Conservation (phyloP, 208 protist species). For the Trichomonas vaginalis region DNA sequence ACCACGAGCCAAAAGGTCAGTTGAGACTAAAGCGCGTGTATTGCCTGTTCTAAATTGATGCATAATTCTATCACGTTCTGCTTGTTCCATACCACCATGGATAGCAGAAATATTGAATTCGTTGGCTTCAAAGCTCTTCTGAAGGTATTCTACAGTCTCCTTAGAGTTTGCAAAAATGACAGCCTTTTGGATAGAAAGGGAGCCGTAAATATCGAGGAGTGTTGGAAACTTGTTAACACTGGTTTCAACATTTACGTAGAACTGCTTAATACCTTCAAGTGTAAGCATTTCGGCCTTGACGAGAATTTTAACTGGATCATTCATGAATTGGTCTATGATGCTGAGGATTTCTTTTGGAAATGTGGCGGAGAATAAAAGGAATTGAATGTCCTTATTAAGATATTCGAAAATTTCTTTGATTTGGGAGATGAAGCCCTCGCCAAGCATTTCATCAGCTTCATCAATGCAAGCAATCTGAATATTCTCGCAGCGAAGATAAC, state of each 20-base stretch:
- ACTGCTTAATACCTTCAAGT: conserved; percentile 71
- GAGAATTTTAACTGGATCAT: conserved; percentile 87
- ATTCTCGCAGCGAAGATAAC: conserved; percentile 42
- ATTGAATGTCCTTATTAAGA: conserved; percentile 32
- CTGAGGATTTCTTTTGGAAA: conserved; percentile 88
- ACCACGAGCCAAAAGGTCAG: conserved; percentile 92
- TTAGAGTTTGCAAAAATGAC: conserved; percentile 97
- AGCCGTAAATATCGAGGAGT: conserved; percentile 93
- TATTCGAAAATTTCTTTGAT: conserved; percentile 54
- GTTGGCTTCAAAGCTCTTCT: conserved; percentile 71
- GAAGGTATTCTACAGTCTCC: conserved; percentile 92
- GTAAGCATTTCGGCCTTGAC: conserved; percentile 79
- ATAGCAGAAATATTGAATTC: conserved; percentile 85
- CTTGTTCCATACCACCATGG: conserved; percentile 85
- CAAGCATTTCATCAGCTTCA: conserved; percentile 97
- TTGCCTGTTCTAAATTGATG: conserved; percentile 79
- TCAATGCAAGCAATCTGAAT: conserved; percentile 90
- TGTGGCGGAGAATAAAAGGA: conserved; percentile 91
- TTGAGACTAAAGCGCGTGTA: conserved; percentile 88
- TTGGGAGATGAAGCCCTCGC: conserved; percentile 77
- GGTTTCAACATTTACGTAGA: conserved; percentile 85
- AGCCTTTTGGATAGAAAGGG: conserved; percentile 83
- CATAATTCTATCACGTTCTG: conserved; percentile 90
- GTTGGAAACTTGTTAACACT: conserved; percentile 97
- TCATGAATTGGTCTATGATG: conserved; percentile 95